Evolutionary conservation across 306 rosid genomes (phyloP), one percentile per base, ranked within the genome.

Genomic region (Sicyos edulis): DNA sequence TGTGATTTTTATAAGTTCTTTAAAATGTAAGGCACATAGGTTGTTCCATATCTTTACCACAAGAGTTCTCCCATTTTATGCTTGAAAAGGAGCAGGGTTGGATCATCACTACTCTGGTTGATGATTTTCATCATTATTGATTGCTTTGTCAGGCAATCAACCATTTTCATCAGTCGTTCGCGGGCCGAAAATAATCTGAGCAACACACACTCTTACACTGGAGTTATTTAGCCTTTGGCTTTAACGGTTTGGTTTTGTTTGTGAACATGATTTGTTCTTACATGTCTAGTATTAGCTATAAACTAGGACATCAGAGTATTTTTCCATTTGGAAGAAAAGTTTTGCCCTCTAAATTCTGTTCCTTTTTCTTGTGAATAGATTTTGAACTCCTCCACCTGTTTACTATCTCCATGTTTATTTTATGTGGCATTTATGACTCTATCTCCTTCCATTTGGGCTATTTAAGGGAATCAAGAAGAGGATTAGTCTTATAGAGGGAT

Each of bases 341-440:
- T 32, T 32, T 32, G 37, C 37, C 37, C 37, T 32, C 37, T 32
- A 5, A 42, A 65, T 65, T 66, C 71, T 45, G 34, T 66, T 45
- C 9, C 12, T 45, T 45, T 44, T 40, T 17, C 4, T 32, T 66
- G 71, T 66, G 34, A 66, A 11, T 45, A 10, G n/a, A 45, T 66
- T 66, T 66, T 66, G 71, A 66, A 66, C 32, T 65, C 24, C 52
- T 65, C 54, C 52, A 34, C 26, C 7, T 19, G 71, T 65, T 65
- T 37, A 22, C 20, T 59, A 20, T 62, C 69, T 62, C 50, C 53
- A 59, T 13, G 17, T 24, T 22, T 13, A 59, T 59, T 65, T 9
- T 64, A 10, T 61, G 20, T 6, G 10, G 47, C 14, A 61, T 29
- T 61, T 61, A 32, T 29, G 21, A 32, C 21, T 29, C 0, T 60